Evolutionary conservation across 176 grass and related monocot species (phyloP), one percentile per base, ranked within the genome.

Genomic region (Oryza rufipogon): DNA sequence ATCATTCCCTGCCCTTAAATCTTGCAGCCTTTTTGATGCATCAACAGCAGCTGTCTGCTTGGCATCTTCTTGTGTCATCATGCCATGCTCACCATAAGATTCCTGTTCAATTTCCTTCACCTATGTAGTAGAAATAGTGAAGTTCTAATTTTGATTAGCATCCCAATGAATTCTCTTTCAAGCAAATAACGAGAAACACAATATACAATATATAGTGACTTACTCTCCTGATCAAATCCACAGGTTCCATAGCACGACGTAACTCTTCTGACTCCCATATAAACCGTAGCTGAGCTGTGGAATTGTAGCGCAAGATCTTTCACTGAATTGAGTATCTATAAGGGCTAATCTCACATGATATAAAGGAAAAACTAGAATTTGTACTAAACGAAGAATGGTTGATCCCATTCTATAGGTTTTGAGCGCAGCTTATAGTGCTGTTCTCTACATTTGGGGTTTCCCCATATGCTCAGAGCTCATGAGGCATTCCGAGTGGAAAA

Each of bases 91-190:
- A 23, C 87, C 77, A 51, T 93, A 91, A 63, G 87, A 72, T 91
- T 98, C 96, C 77, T 87, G 73, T 67, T 95, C 91, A 3, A 98
- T 98, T 88, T 98, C 96, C 76, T 95, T 98, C 67, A 95, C 90
- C 96, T 98, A 82, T 68, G 66, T 25, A 72, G 45, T 30, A 44
- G 17, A n/a, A 60, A 71, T 32, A 20, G 75, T 80, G 47, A 9
- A 79, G 56, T 63, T 46, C 14, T 69, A 49, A n/a, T 0, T 45
- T 20, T 20, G 46, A 54, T 81, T 44, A 56, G 67, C 13, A 42
- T 42, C 3, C 4, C 23, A 28, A 71, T 8, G 1, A 41, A 79
- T 33, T 60, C 20, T 51, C 17, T 41, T 54, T 66, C 61, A 25
- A 33, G 26, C 7, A n/a, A 39, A 84, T n/a, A 6, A 71, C 5